Evolutionary conservation across 345 rosid species (phyloP), one percentile per base, ranked within the genome.

Genomic region (Murraya paniculata): DNA sequence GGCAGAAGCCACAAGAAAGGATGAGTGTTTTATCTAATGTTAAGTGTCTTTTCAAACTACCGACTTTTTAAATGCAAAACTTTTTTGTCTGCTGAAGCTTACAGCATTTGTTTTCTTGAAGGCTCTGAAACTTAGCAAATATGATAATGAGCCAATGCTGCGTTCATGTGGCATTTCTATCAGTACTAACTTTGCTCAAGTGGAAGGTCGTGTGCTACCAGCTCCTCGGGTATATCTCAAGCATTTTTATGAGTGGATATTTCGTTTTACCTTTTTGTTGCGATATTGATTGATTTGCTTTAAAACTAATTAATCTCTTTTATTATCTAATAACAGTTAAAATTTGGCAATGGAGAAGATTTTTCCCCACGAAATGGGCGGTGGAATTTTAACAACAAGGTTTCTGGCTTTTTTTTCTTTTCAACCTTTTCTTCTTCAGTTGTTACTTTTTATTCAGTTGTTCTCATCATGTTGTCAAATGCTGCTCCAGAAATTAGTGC

Each of bases 341-440:
- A 88, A 84, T 87, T 87, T 31, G 99, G 99, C 30, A 92, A 92
- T 4, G 98, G 99, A 25, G 94, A 89, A 58, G 94, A 92, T 72
- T 87, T 94, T 58, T 73, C 74, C 41, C 97, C 98, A 13, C 86
- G 91, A 21, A 90, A 89, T 77, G 99, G 99, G 13, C 87, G 97
- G 28, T 96, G 99, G 99, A 96, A 94, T 83, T 92, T 96, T 45
- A 94, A 92, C 73, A 88, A 89, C 19, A 96, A 94, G 97, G 99
- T 96, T 56, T 9, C 36, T 6, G 7, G 18, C 2, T 53, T 53
- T 4, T 4, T 5, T 45, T 39, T 64, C 27, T 14, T 60, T 21
- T 56, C 1, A 31, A 9, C 9, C 22, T 0, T 72, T 72, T 31
- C 11, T 30, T 3, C 70, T 72, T 55, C 7, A 33, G 16, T 11